Evolutionary conservation across 2,329 filamentous ascomycete species (phyloP).

Genomic region (Aspergillus pseudonomiae): DNA sequence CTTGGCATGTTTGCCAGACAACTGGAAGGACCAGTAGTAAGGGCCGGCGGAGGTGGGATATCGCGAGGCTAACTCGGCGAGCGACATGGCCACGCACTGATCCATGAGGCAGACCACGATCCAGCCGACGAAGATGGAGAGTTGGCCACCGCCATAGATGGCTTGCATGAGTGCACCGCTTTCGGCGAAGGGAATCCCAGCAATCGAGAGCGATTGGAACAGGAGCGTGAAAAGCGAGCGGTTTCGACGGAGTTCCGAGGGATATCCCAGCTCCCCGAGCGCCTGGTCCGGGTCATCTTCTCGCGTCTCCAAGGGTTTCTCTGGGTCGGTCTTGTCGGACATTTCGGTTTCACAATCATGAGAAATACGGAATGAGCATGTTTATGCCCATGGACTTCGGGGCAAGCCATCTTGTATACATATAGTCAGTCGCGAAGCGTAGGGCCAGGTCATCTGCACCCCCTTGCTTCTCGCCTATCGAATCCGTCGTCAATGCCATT

Average conservation of each 20-base stretch:
- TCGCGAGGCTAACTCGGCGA: slow-evolving; percentile 55
- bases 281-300: neutral
- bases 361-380: neutral
- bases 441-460: neutral
- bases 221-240: slow-evolving; percentile 63
- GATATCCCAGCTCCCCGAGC: neutral
- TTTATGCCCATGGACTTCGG: neutral
- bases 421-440: neutral
- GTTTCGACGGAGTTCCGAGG: slow-evolving; percentile 56
- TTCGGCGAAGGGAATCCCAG: slow-evolving; percentile 61
- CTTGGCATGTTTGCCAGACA: slow-evolving; percentile 37
- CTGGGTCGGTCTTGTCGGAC: neutral
- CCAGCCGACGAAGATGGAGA: slow-evolving; percentile 62
- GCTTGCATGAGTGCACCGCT: slow-evolving; percentile 44
- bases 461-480: neutral
- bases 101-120: slow-evolving; percentile 57
- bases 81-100: slow-evolving; percentile 56
- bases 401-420: neutral
- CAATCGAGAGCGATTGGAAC: slow-evolving; percentile 64
- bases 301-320: neutral
- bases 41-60: slow-evolving; percentile 57
- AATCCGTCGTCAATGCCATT: neutral
- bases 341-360: neutral
- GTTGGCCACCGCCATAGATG: slow-evolving; percentile 48
- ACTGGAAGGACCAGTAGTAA: slow-evolving; percentile 59